Evolutionary conservation across 495 filamentous ascomycete species (phyloP).

Genomic region (Letharia columbiana): DNA sequence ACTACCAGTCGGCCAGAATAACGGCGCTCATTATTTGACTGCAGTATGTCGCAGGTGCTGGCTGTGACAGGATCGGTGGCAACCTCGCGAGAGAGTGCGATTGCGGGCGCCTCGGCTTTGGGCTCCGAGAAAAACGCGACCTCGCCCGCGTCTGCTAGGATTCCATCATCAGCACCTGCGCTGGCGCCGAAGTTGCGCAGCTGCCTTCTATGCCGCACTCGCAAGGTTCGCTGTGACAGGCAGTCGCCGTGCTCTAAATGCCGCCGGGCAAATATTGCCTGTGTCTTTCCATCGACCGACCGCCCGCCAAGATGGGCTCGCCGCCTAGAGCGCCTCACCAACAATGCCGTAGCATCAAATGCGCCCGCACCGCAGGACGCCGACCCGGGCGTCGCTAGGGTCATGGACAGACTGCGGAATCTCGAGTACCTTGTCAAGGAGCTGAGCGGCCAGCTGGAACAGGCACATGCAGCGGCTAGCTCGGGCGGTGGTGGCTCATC

Average conservation of each 20-base stretch:
- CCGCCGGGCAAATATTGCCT: not conserved
- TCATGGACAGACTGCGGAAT: slow-evolving; percentile 4
- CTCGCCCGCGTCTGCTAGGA: slow-evolving; percentile 1
- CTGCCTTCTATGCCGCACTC: slow-evolving; percentile 3
- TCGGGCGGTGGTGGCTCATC: not conserved
- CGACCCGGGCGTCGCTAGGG: slow-evolving; percentile 1
- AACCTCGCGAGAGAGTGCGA: slow-evolving; percentile 5
- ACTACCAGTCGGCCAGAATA: not conserved
- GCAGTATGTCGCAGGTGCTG: slow-evolving; percentile 8
- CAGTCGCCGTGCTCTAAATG: slow-evolving; percentile 5
- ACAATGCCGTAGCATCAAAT: slow-evolving; percentile 4
- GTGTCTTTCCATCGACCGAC: slow-evolving; percentile 7
- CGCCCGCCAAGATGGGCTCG: slow-evolving; percentile 7
- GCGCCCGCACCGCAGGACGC: not conserved
- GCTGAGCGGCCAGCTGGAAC: slow-evolving; percentile 8
- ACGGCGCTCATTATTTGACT: not conserved
- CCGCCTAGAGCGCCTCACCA: slow-evolving; percentile 12
- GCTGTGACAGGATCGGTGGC: slow-evolving; percentile 3
- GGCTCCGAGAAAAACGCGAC: slow-evolving; percentile 10
- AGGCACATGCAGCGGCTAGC: slow-evolving; percentile 7
- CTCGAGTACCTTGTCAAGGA: slow-evolving; percentile 8
- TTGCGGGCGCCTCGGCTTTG: slow-evolving; percentile 2
- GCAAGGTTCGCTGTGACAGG: slow-evolving; percentile 11
- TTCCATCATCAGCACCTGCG: slow-evolving; percentile 9
- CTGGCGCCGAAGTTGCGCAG: slow-evolving; percentile 2